Conservation (phyloP, 257 asterid genomes). For the Solanum lycopersicoides region DNA sequence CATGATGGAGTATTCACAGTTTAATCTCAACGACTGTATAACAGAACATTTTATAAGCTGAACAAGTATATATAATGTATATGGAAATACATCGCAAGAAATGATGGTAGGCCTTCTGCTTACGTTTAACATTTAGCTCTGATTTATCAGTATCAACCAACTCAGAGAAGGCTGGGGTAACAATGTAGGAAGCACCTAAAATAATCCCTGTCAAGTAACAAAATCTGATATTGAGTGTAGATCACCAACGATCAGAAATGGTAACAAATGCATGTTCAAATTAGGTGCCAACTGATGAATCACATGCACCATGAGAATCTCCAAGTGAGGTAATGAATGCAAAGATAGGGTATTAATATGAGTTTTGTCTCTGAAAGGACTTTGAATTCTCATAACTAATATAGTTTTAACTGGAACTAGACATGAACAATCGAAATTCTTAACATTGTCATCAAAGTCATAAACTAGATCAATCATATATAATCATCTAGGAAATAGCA, state of each 20-base stretch:
- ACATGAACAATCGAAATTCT: not conserved
- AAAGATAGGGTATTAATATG: not conserved
- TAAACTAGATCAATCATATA: not conserved
- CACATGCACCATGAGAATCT: not conserved
- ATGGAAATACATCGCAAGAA: not conserved
- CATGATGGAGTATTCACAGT: not conserved
- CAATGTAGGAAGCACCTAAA: constrained; percentile 55
- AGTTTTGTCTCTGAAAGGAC: not conserved
- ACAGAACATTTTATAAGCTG: not conserved
- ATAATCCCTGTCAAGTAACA: constrained; percentile 49
- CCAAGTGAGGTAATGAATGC: not conserved
- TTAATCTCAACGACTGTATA: not conserved
- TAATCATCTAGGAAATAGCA: not conserved
- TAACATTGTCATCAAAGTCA: not conserved
- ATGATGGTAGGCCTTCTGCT: constrained; percentile 10
- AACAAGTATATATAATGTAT: not conserved
- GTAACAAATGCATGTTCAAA: not conserved
- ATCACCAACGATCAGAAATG: not conserved
- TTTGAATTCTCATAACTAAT: not conserved
- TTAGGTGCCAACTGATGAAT: not conserved
- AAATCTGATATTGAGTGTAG: not conserved
- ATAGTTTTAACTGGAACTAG: not conserved
- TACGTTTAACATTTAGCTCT: constrained; percentile 51
- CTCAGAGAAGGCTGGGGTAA: constrained; percentile 46
- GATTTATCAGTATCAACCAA: constrained; percentile 42